Percentiles rank a stretch among this genome's conserved stretches.
Conservation (phyloP, 2,329 filamentous ascomycete genomes). For the Exserohilum rostratum region DNA sequence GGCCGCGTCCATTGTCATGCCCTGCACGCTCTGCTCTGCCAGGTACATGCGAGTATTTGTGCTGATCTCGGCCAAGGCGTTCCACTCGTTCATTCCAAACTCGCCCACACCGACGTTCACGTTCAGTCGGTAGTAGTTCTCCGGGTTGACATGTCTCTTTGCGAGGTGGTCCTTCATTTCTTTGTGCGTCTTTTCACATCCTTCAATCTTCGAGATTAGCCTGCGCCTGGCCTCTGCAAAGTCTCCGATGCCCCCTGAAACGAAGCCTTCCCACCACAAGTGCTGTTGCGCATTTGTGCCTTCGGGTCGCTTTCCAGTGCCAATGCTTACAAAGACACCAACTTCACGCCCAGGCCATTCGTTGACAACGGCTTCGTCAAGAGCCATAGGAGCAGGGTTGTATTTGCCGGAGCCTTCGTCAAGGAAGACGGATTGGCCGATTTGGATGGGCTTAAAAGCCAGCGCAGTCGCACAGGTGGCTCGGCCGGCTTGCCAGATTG, state of each 20-base stretch:
- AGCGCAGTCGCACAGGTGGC: constrained; percentile 91
- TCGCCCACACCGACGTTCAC: constrained; percentile 95
- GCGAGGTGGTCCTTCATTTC: constrained; percentile 82
- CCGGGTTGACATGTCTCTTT: constrained; percentile 78
- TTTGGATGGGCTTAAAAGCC: constrained; percentile 93
- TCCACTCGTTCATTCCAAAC: constrained; percentile 99
- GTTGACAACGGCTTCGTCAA: constrained; percentile 89
- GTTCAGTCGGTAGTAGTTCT: constrained; percentile 96
- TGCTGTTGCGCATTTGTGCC: constrained; percentile 72
- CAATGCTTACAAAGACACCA: constrained; percentile 89
- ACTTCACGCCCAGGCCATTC: constrained; percentile 95
- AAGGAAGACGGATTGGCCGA: constrained; percentile 91
- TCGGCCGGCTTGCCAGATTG: constrained; percentile 94
- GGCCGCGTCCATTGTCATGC: constrained; percentile 76
- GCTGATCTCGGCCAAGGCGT: constrained; percentile 90
- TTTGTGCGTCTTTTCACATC: constrained; percentile 88
- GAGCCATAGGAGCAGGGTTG: constrained; percentile 82
- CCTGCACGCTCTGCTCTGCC: constrained; percentile 72
- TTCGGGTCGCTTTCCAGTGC: constrained; percentile 84
- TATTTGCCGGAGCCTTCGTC: constrained; percentile 92
- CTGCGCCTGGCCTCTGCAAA: constrained; percentile 88
- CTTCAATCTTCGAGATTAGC: constrained; percentile 91
- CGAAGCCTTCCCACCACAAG: constrained; percentile 91
- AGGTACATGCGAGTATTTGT: constrained; percentile 89
- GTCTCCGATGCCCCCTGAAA: constrained; percentile 72